phyloP scores from a whole-genome alignment of 768 basidiomycete genomes.

The Mycena galericulata region DNA sequence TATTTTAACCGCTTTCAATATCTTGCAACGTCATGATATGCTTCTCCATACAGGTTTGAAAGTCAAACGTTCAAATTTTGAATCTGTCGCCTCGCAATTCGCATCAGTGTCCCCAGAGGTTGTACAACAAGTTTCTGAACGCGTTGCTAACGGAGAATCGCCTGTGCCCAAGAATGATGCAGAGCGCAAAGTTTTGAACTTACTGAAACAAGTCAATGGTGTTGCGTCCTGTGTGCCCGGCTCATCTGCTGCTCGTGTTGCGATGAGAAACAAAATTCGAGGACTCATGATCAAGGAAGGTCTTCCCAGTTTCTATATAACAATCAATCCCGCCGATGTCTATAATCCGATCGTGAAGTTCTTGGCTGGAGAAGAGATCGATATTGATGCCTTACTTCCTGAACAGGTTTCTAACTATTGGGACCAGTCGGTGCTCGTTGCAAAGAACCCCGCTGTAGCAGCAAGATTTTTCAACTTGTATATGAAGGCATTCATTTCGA shows the following conservation, averaged over 20 bases:
- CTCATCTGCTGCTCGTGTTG: constrained; percentile 7
- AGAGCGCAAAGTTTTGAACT: constrained; percentile 7
- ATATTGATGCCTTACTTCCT: not conserved
- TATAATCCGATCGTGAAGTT: constrained; percentile 11
- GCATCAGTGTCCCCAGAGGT: not conserved
- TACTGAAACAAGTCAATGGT: constrained; percentile 15
- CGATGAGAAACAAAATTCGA: constrained; percentile 14
- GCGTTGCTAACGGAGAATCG: not conserved
- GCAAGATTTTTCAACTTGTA: constrained; percentile 13
- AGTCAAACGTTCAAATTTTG: constrained; percentile 1
- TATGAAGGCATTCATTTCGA: constrained; percentile 15
- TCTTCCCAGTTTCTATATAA: constrained; percentile 6
- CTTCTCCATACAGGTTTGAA: constrained; percentile 10
- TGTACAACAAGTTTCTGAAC: constrained; percentile 2
- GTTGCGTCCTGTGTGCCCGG: not conserved
- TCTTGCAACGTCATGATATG: constrained; percentile 37
- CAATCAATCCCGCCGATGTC: constrained; percentile 14
- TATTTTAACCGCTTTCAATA: constrained; percentile 43
- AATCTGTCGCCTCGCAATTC: constrained; percentile 4
- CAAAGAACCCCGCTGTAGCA: constrained; percentile 4
- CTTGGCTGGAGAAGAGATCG: not conserved
- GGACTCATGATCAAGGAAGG: constrained; percentile 12
- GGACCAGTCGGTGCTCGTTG: constrained; percentile 2
- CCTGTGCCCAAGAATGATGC: not conserved
- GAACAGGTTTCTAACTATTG: not conserved